Percentiles rank a stretch among this genome's conserved stretches.
phyloP scores from a whole-genome alignment of 2,329 filamentous ascomycete genomes.

The Plenodomus tracheiphilus region DNA sequence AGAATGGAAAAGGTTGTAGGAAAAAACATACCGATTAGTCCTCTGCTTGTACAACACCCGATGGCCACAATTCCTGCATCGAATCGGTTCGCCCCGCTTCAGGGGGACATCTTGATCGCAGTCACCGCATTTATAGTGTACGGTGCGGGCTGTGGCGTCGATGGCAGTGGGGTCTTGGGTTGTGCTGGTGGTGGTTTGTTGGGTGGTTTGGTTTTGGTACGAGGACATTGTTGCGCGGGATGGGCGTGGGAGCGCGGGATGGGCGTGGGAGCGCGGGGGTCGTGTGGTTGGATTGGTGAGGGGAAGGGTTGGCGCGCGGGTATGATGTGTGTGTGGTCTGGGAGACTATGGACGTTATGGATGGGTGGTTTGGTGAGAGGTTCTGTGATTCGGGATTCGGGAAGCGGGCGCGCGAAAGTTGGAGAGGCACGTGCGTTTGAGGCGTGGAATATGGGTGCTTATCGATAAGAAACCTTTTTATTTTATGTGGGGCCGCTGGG shows the following conservation, averaged over 20 bases:
- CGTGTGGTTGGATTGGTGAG: not conserved
- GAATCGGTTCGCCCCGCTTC: slow-evolving; percentile 77
- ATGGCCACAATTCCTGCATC: slow-evolving; percentile 91
- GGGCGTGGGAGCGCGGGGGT: too few species aligned
- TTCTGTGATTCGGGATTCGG: not conserved
- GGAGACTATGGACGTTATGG: too few species aligned
- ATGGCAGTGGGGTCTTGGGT: slow-evolving; percentile 2
- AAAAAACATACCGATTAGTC: slow-evolving; percentile 79
- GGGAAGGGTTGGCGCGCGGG: too few species aligned
- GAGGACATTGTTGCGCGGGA: not conserved
- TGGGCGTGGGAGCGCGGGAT: too few species aligned
- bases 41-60: slow-evolving; percentile 96
- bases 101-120: slow-evolving; percentile 78
- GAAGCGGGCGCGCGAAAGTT: not conserved
- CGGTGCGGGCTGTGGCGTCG: slow-evolving; percentile 50
- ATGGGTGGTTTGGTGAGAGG: too few species aligned
- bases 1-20: not conserved
- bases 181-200: not conserved
- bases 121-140: slow-evolving; percentile 71
- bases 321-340: not conserved
- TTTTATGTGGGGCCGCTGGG: not conserved
- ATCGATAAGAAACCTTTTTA: not conserved
- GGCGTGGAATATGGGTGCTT: not conserved
- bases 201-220: not conserved
- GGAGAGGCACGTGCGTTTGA: not conserved